These are phyloP conservation scores for Fragaria nilgerrensis DNA, from an alignment of 306 rosid species.

Conservation along the genomic window DNA sequence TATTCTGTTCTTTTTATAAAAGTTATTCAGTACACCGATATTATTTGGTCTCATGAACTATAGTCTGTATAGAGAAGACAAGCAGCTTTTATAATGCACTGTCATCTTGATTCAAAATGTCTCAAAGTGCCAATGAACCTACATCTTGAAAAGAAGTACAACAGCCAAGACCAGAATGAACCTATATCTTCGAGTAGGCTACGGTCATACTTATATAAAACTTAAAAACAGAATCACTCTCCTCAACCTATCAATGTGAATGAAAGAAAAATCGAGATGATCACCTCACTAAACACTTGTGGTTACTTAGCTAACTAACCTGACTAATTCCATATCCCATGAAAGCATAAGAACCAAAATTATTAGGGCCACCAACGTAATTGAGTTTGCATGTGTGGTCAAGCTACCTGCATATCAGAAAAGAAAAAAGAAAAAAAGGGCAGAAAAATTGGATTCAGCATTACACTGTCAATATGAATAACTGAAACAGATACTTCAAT, in stretches of 20 bases:
- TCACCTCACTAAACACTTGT: constrained; percentile 2
- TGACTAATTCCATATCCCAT: constrained; percentile 20
- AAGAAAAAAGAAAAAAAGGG: not conserved
- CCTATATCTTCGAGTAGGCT: not conserved
- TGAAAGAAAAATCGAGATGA: not conserved
- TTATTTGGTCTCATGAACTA: not conserved
- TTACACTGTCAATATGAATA: not conserved
- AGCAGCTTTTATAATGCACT: not conserved
- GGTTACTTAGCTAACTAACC: not conserved
- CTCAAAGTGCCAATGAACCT: not conserved
- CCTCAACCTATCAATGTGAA: not conserved
- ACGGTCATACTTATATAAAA: not conserved
- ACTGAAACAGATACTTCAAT: not conserved
- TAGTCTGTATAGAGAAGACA: not conserved
- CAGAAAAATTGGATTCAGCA: not conserved
- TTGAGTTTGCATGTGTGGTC: constrained; percentile 30
- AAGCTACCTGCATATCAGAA: constrained; percentile 39
- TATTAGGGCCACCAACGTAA: constrained; percentile 35
- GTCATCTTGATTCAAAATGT: not conserved
- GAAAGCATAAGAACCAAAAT: constrained; percentile 27
- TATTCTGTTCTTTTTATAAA: too few species aligned
- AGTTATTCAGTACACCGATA: not conserved
- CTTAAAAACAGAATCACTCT: not conserved
- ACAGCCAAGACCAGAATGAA: not conserved
- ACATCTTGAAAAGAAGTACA: not conserved